Percentiles rank a stretch among this genome's conserved stretches.
These are phyloP conservation scores for Epichloe amarillans DNA, from an alignment of 2,329 filamentous ascomycete species.

Conservation along the genomic window DNA sequence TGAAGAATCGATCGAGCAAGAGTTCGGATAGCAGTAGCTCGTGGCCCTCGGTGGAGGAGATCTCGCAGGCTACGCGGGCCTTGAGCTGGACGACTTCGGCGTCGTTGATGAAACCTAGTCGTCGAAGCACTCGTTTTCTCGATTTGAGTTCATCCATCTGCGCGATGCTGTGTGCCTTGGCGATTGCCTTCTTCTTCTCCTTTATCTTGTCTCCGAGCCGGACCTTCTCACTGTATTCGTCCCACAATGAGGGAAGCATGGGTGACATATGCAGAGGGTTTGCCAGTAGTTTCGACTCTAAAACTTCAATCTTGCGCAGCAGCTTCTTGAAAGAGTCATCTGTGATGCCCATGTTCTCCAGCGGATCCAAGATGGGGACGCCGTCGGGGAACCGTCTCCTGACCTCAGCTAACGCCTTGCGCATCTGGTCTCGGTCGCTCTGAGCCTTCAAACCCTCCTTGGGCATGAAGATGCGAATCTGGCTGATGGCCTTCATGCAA, in stretches of 20 bases:
- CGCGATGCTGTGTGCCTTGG: slow-evolving; percentile 71
- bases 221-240: slow-evolving; percentile 75
- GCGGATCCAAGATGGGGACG: slow-evolving; percentile 74
- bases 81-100: slow-evolving; percentile 92
- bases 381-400: slow-evolving; percentile 85
- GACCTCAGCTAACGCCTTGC: slow-evolving; percentile 64
- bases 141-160: slow-evolving; percentile 95
- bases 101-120: slow-evolving; percentile 91
- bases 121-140: slow-evolving; percentile 85
- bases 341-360: slow-evolving; percentile 90
- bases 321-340: slow-evolving; percentile 91
- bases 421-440: slow-evolving; percentile 53
- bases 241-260: slow-evolving; percentile 69
- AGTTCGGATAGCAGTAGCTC: slow-evolving; percentile 88
- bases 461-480: slow-evolving; percentile 72
- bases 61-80: slow-evolving; percentile 93
- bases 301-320: slow-evolving; percentile 87
- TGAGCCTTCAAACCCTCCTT: slow-evolving; percentile 53
- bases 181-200: slow-evolving; percentile 74
- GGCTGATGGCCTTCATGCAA: slow-evolving; percentile 72
- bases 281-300: slow-evolving; percentile 77
- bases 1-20: slow-evolving; percentile 96
- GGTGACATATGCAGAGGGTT: slow-evolving; percentile 90
- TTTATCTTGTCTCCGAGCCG: slow-evolving; percentile 68
- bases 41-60: slow-evolving; percentile 80